Evolutionary conservation across 192 early-diverging fungal species (phyloP), one percentile per base, ranked within the genome.

Genomic region (Haplosporangium gracile): DNA sequence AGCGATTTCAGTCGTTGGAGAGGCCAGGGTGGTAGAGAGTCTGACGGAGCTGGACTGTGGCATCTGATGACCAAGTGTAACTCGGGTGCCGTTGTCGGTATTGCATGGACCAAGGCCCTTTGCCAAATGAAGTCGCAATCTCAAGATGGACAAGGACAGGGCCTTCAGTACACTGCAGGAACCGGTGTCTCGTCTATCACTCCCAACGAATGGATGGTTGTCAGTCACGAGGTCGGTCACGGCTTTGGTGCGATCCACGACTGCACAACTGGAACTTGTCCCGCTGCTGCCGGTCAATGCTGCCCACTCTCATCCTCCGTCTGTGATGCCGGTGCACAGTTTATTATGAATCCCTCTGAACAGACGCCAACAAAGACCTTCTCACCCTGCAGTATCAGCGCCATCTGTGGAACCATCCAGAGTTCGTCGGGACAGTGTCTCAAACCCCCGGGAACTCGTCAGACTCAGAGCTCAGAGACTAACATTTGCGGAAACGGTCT

Each of bases 171-270:
- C 82, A 93, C 96, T 7, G 95, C 96, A 40, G 97, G 97, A 13
- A 94, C 96, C 5, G 98, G 95, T 65, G 94, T 99, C 8, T 97
- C 95, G 20, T 95, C 97, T 0, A 91, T 94, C 26, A 95, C 93
- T 9, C 92, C 93, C 34, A 94, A 94, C 73, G 96, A 97, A 88
- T 99, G 97, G 97, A 97, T 97, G 90, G 95, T 97, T 9, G 96
- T 98, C n/a, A 97, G 97, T 38, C 98, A 99, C 86, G 98, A 98
- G 88, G 93, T 98, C 84, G 97, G 97, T 15, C 97, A 98, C 81
- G 95, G 94, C 55, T 95, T 95, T 90, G 97, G 97, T 49, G 97
- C 97, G 5, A 90, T 90, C 63, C 97, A 99, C 88, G 98, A 99
- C 82, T 99, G 98, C 78, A 95, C 93, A 2, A 57, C 87, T 22